phyloP scores from a whole-genome alignment of 495 filamentous ascomycete genomes.

The Hyaloscypha hepaticicola region DNA sequence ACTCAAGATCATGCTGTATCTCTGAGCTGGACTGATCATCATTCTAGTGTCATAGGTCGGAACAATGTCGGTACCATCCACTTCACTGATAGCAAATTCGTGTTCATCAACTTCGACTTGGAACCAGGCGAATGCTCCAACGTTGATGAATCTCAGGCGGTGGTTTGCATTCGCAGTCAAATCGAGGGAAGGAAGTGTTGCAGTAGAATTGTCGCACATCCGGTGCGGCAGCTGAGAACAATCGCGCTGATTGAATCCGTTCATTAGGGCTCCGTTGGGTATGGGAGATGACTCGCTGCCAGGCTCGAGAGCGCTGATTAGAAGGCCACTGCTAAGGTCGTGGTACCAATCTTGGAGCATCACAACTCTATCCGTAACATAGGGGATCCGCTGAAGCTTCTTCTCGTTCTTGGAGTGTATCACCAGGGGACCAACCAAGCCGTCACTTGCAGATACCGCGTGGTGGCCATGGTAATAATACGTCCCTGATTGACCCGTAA shows the following conservation, averaged over 20 bases:
- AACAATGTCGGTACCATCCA: constrained; percentile 68
- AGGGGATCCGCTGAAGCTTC: constrained; percentile 39
- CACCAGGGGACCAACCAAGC: constrained; percentile 52
- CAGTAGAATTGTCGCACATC: constrained; percentile 46
- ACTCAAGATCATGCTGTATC: constrained; percentile 62
- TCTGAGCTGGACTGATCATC: constrained; percentile 61
- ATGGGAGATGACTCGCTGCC: constrained; percentile 57
- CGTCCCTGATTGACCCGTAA: constrained; percentile 45
- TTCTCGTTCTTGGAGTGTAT: constrained; percentile 49
- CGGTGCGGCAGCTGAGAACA: constrained; percentile 47
- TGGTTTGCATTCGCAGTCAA: constrained; percentile 55
- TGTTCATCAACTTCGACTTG: constrained; percentile 52
- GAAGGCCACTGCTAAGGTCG: constrained; percentile 47
- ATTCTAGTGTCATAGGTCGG: constrained; percentile 52
- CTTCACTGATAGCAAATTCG: constrained; percentile 58
- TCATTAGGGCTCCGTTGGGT: constrained; percentile 65
- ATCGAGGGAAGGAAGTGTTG: constrained; percentile 43
- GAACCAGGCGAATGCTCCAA: constrained; percentile 59
- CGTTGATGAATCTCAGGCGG: constrained; percentile 67
- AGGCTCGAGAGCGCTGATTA: constrained; percentile 48
- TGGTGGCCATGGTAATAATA: constrained; percentile 47
- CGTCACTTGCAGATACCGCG: constrained; percentile 45
- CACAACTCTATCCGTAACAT: constrained; percentile 52
- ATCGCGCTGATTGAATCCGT: constrained; percentile 52
- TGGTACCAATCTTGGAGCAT: constrained; percentile 61